Evolutionary conservation across 139 green algal species (phyloP).

Genomic region (Picochlorum sp.): DNA sequence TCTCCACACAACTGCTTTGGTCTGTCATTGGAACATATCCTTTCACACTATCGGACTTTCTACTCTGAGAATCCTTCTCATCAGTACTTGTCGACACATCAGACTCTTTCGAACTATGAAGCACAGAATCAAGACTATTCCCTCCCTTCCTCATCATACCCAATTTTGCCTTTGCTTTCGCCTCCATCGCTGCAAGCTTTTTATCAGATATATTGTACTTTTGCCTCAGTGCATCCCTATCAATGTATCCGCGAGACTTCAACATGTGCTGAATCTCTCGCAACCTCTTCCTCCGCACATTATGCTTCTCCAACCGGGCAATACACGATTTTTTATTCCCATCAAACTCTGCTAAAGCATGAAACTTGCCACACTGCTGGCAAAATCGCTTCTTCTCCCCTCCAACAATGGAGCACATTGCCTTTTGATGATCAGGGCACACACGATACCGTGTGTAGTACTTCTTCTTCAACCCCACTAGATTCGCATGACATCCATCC

Average conservation of each 20-base stretch:
- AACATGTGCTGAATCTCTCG: constrained; percentile 31
- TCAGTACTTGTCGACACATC: neutral
- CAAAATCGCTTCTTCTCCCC: constrained; percentile 26
- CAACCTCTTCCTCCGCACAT: constrained; percentile 38
- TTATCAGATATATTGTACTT: constrained; percentile 25
- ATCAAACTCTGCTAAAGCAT: constrained; percentile 30
- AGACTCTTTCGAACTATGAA: neutral
- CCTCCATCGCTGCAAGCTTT: constrained; percentile 15
- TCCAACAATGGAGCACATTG: constrained; percentile 7
- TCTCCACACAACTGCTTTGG: neutral
- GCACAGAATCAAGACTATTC: neutral
- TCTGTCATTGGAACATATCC: no score
- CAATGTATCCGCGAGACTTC: constrained; percentile 17
- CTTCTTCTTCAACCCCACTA: constrained; percentile 45
- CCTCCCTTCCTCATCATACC: neutral
- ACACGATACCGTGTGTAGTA: constrained; percentile 74
- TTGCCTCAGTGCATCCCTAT: constrained; percentile 8
- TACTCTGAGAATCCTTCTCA: neutral
- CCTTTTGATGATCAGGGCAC: constrained; percentile 61
- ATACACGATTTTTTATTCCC: constrained; percentile 35
- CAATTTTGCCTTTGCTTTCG: neutral
- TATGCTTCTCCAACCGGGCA: constrained; percentile 52
- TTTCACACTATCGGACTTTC: no score
- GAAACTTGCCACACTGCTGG: constrained; percentile 35
- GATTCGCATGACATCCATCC: constrained; percentile 52